Base-by-base conservation (phyloP, 1,284 basidiomycete species). In the Phaffia rhodozyma region DNA sequence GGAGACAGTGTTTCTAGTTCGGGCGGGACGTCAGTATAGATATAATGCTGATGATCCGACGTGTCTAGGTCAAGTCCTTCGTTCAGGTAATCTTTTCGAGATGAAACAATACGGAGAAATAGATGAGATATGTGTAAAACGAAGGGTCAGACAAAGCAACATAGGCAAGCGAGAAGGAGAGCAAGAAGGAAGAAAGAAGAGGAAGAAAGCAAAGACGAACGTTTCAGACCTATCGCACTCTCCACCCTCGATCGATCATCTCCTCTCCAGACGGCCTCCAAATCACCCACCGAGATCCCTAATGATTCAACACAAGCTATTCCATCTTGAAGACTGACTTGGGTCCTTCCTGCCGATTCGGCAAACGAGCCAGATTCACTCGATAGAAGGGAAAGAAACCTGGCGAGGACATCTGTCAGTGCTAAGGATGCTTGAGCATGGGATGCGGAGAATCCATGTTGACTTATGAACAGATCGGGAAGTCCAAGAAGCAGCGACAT, bases 401-500 rank as follows among this genome's bases (percentile, higher is more conserved):
- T 50, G 34, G 55, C 54, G n/a, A 66, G 64, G 38, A 66, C 32
- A 48, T 66, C 64, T 50, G 64, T 61, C 38, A 66, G 55, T 3
- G 64, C 60, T 29, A 58, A 52, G 11, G 64, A 66, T 16, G 64
- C 64, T 29, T 55, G 30, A 6, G 59, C 38, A 27, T 61, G 59
- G 29, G 64, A 61, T 38, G 64, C 57, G 18, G n/a, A 38, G 60
- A 66, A 66, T 50, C 60, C 60, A 20, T 58, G 23, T 20, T 61
- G 23, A 23, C 64, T 66, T 57, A 18, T 29, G 20, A 23, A 32
- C 2, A 23, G 5, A 32, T 16, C 21, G 21, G 23, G 18, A 18
- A 34, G 27, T 3, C 25, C n/a, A 48, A 5, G 9, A 16, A 25
- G 18, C 50, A 18, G 13, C 48, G 20, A 20, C 21, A n/a, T 20